Conservation (phyloP, 768 basidiomycete genomes). For the Glaciozyma martinii region DNA sequence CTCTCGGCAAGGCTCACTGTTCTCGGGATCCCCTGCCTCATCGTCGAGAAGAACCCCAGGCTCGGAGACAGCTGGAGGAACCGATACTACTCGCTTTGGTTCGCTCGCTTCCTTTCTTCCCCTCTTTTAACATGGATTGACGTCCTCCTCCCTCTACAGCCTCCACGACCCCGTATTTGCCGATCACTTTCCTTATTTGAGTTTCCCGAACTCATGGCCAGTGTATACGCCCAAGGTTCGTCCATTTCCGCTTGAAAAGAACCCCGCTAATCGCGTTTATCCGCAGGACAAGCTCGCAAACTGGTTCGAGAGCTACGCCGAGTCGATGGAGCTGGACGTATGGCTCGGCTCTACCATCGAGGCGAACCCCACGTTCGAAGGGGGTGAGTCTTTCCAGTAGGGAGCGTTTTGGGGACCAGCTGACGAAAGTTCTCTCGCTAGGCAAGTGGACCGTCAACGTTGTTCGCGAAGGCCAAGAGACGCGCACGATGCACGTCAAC, state of each 20-base stretch:
- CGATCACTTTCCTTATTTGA: conserved; percentile 52
- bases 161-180: conserved; percentile 46
- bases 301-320: conserved; percentile 37
- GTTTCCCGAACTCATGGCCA: conserved; percentile 38
- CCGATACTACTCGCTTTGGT: neutral
- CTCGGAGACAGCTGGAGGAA: conserved; percentile 41
- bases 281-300: conserved; percentile 37
- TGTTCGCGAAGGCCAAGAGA: conserved; percentile 19
- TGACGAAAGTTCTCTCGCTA: neutral
- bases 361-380: conserved; percentile 29
- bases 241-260: too few relatives aligned
- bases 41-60: conserved; percentile 55
- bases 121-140: neutral
- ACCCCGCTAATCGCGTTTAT: neutral
- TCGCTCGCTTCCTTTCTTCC: neutral
- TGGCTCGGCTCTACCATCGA: conserved; percentile 30
- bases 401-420: too few relatives aligned
- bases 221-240: conserved; percentile 34
- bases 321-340: conserved; percentile 33
- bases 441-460: conserved; percentile 23
- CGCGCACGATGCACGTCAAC: conserved; percentile 9
- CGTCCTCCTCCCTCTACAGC: conserved; percentile 48
- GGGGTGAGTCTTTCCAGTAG: too few relatives aligned
- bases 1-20: conserved; percentile 58
- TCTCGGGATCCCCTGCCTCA: conserved; percentile 50